Evolutionary conservation across 2,329 filamentous ascomycete genomes (phyloP), one percentile per base, ranked within the genome.

Genomic region (Apiospora arundinis): DNA sequence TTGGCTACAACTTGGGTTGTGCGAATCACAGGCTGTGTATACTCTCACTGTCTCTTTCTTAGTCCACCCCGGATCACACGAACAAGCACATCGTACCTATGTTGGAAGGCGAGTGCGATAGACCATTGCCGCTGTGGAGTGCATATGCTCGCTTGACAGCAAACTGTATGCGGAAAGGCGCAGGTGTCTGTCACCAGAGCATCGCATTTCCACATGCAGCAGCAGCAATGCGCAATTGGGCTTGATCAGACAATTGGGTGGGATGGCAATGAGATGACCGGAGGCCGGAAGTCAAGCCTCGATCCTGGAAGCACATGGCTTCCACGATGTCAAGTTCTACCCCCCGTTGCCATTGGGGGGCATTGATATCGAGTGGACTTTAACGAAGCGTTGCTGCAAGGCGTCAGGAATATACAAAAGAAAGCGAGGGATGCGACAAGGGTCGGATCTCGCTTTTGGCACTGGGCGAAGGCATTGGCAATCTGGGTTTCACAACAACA

Each of bases 401-500:
- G 56, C 56, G 56, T 63, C 56, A 63, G 32, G 56, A 28, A 63
- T 63, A 63, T n/a, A 40, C 56, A 63, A 40, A 63, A 40, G 56
- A n/a, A 40, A 40, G 18, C 28, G 18, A 63, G 56, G 56, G 56
- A 63, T 63, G 11, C 21, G 56, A 63, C 56, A 40, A 63, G 56
- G 32, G 32, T n/a, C 32, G 6, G 56, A 63, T 63, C 28, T 63
- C 56, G 56, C 56, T 63, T 63, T 28, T 63, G 56, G 56, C 56
- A n/a, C 32, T 63, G 28, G 56, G 9, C 40, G 56, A 32, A 63
- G 56, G 56, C 32, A 63, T 18, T 63, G 56, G 56, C 32, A 63
- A 63, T 63, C 56, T 63, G 56, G 56, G 56, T 63, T 63, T 63
- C 56, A 63, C 56, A 63, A 23, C 56, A 63, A 63, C 18, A n/a